phyloP scores from a whole-genome alignment of 805 yeast genomes.

The Zygosaccharomyces bailii region DNA sequence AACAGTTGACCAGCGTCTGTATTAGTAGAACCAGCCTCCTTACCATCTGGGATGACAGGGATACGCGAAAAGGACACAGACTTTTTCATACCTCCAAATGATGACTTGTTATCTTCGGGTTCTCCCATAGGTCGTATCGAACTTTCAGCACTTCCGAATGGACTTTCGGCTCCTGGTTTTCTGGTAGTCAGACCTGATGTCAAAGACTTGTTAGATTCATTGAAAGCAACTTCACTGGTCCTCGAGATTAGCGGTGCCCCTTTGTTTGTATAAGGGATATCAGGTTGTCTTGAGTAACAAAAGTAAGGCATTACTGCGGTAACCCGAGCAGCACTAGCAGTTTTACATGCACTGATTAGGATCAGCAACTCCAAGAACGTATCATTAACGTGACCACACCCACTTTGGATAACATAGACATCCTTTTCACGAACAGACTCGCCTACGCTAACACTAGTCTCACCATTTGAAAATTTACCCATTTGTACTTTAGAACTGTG shows the following conservation, averaged over 20 bases:
- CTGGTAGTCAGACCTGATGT: constrained; percentile 41
- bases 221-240: constrained; percentile 37
- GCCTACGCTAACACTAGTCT: constrained; percentile 77
- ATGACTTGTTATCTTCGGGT: constrained; percentile 17
- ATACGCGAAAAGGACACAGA: constrained; percentile 31
- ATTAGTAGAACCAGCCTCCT: constrained; percentile 23
- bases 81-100: constrained; percentile 17
- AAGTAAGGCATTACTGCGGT: constrained; percentile 91
- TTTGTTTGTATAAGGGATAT: constrained; percentile 73
- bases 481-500: constrained; percentile 63
- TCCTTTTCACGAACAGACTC: constrained; percentile 96
- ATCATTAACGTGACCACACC: constrained; percentile 87
- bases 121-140: constrained; percentile 20
- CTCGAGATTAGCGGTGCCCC: constrained; percentile 63
- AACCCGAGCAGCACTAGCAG: constrained; percentile 83
- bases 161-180: constrained; percentile 26
- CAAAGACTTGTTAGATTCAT: constrained; percentile 41
- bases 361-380: constrained; percentile 77
- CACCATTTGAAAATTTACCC: constrained; percentile 83
- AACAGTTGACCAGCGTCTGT: constrained; percentile 35
- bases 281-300: constrained; percentile 96
- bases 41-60: constrained; percentile 38
- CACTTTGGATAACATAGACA: constrained; percentile 82
- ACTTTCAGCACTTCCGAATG: constrained; percentile 19
- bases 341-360: constrained; percentile 87